These are phyloP conservation scores for Fusarium udum DNA, from an alignment of 2,329 filamentous ascomycete species.

Conservation along the genomic window DNA sequence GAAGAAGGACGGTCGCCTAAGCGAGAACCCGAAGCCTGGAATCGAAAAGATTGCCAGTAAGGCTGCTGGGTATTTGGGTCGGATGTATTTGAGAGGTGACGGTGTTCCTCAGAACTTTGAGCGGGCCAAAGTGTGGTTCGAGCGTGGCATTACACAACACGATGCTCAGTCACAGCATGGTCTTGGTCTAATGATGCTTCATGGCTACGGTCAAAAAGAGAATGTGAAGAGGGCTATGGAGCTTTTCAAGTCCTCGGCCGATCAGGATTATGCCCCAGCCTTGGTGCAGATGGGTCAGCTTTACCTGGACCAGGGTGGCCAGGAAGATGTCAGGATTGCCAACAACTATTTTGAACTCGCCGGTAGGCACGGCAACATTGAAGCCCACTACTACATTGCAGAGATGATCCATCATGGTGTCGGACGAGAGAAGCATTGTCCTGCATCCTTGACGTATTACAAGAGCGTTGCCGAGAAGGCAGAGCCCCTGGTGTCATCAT, in stretches of 20 bases:
- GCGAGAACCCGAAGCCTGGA: slow-evolving; percentile 72
- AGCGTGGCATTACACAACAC: slow-evolving; percentile 76
- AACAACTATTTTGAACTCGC: slow-evolving; percentile 90
- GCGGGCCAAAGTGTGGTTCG: slow-evolving; percentile 83
- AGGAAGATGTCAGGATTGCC: slow-evolving; percentile 77
- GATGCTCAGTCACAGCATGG: slow-evolving; percentile 88
- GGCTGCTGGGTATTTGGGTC: slow-evolving; percentile 85
- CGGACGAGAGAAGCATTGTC: slow-evolving; percentile 81
- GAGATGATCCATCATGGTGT: slow-evolving; percentile 86
- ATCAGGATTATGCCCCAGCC: slow-evolving; percentile 81
- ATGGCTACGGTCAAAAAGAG: slow-evolving; percentile 76
- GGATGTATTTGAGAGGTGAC: slow-evolving; percentile 91
- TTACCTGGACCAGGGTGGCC: slow-evolving; percentile 82
- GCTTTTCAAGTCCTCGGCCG: slow-evolving; percentile 80
- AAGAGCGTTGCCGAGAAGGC: slow-evolving; percentile 80
- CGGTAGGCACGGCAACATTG: slow-evolving; percentile 82
- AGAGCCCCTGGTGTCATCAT: slow-evolving; percentile 78
- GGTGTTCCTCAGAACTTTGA: slow-evolving; percentile 81
- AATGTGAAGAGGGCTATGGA: slow-evolving; percentile 78
- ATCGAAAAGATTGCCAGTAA: slow-evolving; percentile 84
- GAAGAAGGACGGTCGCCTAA: slow-evolving; percentile 78
- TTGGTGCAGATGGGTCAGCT: slow-evolving; percentile 85
- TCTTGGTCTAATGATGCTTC: slow-evolving; percentile 82
- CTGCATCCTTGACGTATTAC: slow-evolving; percentile 82
- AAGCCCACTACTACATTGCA: slow-evolving; percentile 91